phyloP scores from a whole-genome alignment of 352 stramenopile genomes.

The Phytopythium cucurbitacearum region DNA sequence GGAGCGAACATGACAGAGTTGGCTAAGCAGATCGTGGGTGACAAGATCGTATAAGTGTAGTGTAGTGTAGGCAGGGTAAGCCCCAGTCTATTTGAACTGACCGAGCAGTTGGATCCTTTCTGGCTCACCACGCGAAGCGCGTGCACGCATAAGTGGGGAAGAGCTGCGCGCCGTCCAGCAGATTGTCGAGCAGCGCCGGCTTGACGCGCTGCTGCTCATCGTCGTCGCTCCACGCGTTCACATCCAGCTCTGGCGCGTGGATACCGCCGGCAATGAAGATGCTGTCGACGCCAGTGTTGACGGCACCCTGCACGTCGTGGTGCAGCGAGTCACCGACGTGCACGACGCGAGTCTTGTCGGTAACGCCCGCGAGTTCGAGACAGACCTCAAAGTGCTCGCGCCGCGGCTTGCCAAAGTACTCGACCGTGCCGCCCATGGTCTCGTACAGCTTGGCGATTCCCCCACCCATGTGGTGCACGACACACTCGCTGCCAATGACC shows the following conservation, averaged over 20 bases:
- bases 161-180: slow-evolving; percentile 18
- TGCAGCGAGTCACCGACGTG: slow-evolving; percentile 68
- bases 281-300: slow-evolving; percentile 40
- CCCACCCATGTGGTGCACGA: slow-evolving; percentile 57
- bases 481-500: slow-evolving; percentile 49
- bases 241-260: slow-evolving; percentile 39
- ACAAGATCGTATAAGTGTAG: not conserved
- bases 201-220: slow-evolving; percentile 23
- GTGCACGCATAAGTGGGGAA: slow-evolving; percentile 24
- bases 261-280: slow-evolving; percentile 61
- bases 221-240: slow-evolving; percentile 20
- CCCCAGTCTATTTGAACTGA: too few species aligned
- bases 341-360: slow-evolving; percentile 30
- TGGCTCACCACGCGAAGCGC: slow-evolving; percentile 29
- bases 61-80: too few species aligned
- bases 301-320: slow-evolving; percentile 58
- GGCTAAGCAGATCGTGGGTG: slow-evolving; percentile 16
- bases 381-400: slow-evolving; percentile 73
- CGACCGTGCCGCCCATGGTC: slow-evolving; percentile 57
- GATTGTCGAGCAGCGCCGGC: slow-evolving; percentile 16
- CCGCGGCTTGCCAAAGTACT: slow-evolving; percentile 86
- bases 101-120: too few species aligned
- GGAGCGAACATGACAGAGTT: slow-evolving; percentile 23
- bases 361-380: slow-evolving; percentile 26
- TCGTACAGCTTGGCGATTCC: slow-evolving; percentile 85